These are phyloP conservation scores for Kuraishia molischiana DNA, from an alignment of 805 yeast species.

Conservation along the genomic window DNA sequence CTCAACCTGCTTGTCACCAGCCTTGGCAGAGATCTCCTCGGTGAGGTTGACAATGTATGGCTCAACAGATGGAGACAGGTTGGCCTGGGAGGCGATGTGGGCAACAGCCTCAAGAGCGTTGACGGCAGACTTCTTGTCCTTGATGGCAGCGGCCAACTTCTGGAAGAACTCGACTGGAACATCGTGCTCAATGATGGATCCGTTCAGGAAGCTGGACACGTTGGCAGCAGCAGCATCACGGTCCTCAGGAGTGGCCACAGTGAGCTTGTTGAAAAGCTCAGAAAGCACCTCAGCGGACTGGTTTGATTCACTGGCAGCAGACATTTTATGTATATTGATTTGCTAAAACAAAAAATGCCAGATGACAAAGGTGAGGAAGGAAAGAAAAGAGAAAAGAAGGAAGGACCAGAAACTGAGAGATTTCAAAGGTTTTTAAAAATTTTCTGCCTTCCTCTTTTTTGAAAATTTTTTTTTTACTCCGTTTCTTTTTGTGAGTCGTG, in stretches of 20 bases:
- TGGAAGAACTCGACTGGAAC: slow-evolving; percentile 84
- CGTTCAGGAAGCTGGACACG: slow-evolving; percentile 89
- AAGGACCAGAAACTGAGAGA: not conserved
- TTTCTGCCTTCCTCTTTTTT: too few species aligned
- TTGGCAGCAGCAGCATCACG: slow-evolving; percentile 80
- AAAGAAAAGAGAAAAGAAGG: too few species aligned
- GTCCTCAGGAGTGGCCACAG: slow-evolving; percentile 80
- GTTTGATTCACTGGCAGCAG: slow-evolving; percentile 43
- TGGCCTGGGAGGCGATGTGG: slow-evolving; percentile 76
- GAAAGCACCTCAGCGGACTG: slow-evolving; percentile 74
- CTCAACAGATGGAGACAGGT: slow-evolving; percentile 87
- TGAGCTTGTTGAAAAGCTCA: slow-evolving; percentile 86
- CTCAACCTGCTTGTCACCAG: slow-evolving; percentile 87
- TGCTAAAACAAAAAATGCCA: too few species aligned
- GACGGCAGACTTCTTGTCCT: slow-evolving; percentile 72
- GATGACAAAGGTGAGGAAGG: too few species aligned
- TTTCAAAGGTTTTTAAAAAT: not conserved
- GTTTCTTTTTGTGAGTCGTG: too few species aligned
- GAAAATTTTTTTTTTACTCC: too few species aligned
- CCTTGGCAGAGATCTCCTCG: slow-evolving; percentile 57
- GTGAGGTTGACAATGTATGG: slow-evolving; percentile 83
- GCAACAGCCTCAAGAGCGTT: slow-evolving; percentile 78
- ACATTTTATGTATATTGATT: too few species aligned
- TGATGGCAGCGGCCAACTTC: slow-evolving; percentile 65
- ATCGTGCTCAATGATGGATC: slow-evolving; percentile 97